Evolutionary conservation across 352 stramenopile species (phyloP), one percentile per base, ranked within the genome.

Genomic region (Peronospora destructor): DNA sequence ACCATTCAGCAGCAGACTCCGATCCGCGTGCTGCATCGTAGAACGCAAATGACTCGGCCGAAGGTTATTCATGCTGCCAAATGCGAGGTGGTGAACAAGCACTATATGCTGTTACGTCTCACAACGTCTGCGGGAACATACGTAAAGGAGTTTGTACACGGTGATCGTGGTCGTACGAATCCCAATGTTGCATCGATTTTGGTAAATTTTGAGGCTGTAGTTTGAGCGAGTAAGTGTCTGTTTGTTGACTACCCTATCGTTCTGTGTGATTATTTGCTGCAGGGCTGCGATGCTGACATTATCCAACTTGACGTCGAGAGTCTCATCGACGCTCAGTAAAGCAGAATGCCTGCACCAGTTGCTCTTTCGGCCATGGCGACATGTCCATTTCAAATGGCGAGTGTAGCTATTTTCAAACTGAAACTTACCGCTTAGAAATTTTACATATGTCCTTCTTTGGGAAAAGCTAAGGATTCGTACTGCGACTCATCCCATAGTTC

Each of bases 61-160:
- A 97, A 97, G 51, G 68, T 89, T 39, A 95, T 97, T 41, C 81
- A 97, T 55, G 66, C 53, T 6, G 78, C 95, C 44, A 77, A 78
- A 12, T 93, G 82, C 25, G 64, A 93, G 36, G 79, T 93, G 34
- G 66, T 99, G 13, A 98, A 98, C 68, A 70, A 91, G 43, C 94
- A 98, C 56, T 98, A 97, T 72, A 98, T 98, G 78, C 67, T 97
- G 14, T 56, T 99, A 47, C 73, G 89, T 26, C 69, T 99, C 21
- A 93, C 77, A 28, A 99, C 96, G 2, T 96, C 85, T 28, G 96
- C 94, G 4, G 92, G 92, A 37, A 98, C 96, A 7, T 99, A 99
- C 64, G 96, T 99, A 36, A 99, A 99, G 64, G 97, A 99, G 73
- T 99, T 99, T 68, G 93, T 99, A 17, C 95, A 99, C 66, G 95